These are phyloP conservation scores for Blepharisma stoltei DNA, from an alignment of 73 alveolate genomes.

Conservation along the genomic window DNA sequence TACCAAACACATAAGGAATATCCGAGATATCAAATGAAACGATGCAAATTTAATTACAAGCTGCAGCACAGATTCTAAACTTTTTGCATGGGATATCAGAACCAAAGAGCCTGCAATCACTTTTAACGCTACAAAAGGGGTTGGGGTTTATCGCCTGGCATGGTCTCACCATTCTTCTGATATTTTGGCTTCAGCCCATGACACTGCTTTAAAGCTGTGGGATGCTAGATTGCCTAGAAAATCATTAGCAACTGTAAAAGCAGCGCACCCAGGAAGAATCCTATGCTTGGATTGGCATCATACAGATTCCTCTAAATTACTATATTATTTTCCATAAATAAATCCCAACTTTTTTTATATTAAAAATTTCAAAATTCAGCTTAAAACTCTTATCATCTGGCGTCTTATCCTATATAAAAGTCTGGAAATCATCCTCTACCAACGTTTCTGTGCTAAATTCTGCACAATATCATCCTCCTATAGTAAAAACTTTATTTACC, in stretches of 20 bases:
- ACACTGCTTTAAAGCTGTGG: slow-evolving; percentile 23
- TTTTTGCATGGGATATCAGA: slow-evolving; percentile 11
- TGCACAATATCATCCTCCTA: slow-evolving; percentile 3
- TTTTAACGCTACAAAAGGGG: slow-evolving; percentile 26
- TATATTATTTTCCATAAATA: no score
- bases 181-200: slow-evolving; percentile 16
- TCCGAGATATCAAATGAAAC: neutral
- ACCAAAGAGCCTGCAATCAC: neutral
- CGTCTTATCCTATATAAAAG: neutral
- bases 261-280: slow-evolving; percentile 22
- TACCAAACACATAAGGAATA: neutral
- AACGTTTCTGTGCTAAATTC: neutral
- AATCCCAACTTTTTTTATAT: no score
- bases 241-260: slow-evolving; percentile 1
- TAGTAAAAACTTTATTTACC: neutral
- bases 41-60: neutral
- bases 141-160: neutral
- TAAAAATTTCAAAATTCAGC: no score
- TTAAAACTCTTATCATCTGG: no score
- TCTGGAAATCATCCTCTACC: neutral
- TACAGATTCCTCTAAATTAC: neutral
- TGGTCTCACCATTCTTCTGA: slow-evolving; percentile 17
- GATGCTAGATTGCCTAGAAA: slow-evolving; percentile 23
- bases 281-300: neutral
- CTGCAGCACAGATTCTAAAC: slow-evolving; percentile 17